Evolutionary conservation across 2,329 filamentous ascomycete species (phyloP).

Genomic region (Verticillium tricorpus): DNA sequence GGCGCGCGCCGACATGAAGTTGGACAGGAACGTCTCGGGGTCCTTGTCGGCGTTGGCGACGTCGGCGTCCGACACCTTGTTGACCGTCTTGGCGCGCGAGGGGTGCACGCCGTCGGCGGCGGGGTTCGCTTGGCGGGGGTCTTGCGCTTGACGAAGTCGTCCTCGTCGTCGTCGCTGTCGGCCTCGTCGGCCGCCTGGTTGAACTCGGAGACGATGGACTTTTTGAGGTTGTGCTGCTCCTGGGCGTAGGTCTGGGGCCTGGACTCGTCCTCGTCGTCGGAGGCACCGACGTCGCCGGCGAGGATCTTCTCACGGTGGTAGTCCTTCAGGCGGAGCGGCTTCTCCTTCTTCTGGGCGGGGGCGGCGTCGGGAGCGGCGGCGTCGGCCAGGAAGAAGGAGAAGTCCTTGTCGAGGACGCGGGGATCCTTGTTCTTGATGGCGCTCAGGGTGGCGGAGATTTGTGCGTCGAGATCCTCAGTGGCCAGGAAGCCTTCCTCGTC

Average conservation of each 20-base stretch:
- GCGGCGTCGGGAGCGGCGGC: slow-evolving; percentile 20
- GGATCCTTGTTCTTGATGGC: slow-evolving; percentile 91
- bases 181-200: slow-evolving; percentile 53
- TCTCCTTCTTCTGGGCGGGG: slow-evolving; percentile 60
- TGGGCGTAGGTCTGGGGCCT: slow-evolving; percentile 71
- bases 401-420: slow-evolving; percentile 75
- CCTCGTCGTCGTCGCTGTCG: slow-evolving; percentile 49
- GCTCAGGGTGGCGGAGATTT: slow-evolving; percentile 81
- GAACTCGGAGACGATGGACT: slow-evolving; percentile 74
- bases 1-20: slow-evolving; percentile 87
- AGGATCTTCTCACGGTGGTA: slow-evolving; percentile 92
- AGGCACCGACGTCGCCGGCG: slow-evolving; percentile 59
- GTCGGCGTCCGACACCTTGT: slow-evolving; percentile 55
- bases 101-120: slow-evolving; percentile 49
- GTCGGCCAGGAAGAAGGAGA: slow-evolving; percentile 66
- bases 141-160: slow-evolving; percentile 74
- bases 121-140: slow-evolving; percentile 37
- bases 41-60: slow-evolving; percentile 77
- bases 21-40: slow-evolving; percentile 88
- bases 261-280: slow-evolving; percentile 49
- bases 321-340: slow-evolving; percentile 80
- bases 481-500: slow-evolving; percentile 87
- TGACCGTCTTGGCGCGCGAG: slow-evolving; percentile 40
- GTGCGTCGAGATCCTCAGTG: slow-evolving; percentile 77
- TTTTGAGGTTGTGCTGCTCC: slow-evolving; percentile 81